Evolutionary conservation across 2,329 filamentous ascomycete genomes (phyloP), one percentile per base, ranked within the genome.

Genomic region (Hymenoscyphus scutula): DNA sequence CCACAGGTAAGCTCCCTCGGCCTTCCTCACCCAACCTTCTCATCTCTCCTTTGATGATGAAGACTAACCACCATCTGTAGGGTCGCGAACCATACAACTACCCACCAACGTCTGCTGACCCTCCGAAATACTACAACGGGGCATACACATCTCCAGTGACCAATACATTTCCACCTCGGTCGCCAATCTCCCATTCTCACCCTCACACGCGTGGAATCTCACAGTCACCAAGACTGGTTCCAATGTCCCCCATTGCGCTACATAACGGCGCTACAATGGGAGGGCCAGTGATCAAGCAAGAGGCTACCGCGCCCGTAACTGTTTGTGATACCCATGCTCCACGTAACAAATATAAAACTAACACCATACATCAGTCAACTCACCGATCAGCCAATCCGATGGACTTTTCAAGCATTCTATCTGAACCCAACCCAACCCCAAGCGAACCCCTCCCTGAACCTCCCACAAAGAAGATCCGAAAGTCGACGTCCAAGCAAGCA

Each of bases 391-490:
- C 89, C 63, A 90, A 96, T 74, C 90, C 93, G 59, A 97, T 97
- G 93, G 95, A 93, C 5, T 95, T 98, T 73, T 95, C 92, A 68
- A 97, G 93, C 74, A 96, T 98, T 64, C 87, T 98, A 53, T 94
- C 92, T 3, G 92, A 86, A 68, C 83, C 90, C 61, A 88, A 92
- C 61, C 87, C 89, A 85, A 81, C 81, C 83, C 7, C 82, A 10
- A 32, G 53, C 27, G 53, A 79, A 68, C 74, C 78, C 53, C 79
- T 81, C 34, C 78, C 78, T 2, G 72, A 77, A 23, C 72, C 71
- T 23, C 58, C 64, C 19, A 55, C 67, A 8, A 57, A 64, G 13
- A 73, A 74, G 51, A 63, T 68, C 25, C 66, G 70, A 58, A 73
- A 73, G 60, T 38, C 65, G 23, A 13, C 19, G 37, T 67, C 69